Evolutionary conservation across 2,329 filamentous ascomycete species (phyloP).

Genomic region (Hypoxylon sp.): DNA sequence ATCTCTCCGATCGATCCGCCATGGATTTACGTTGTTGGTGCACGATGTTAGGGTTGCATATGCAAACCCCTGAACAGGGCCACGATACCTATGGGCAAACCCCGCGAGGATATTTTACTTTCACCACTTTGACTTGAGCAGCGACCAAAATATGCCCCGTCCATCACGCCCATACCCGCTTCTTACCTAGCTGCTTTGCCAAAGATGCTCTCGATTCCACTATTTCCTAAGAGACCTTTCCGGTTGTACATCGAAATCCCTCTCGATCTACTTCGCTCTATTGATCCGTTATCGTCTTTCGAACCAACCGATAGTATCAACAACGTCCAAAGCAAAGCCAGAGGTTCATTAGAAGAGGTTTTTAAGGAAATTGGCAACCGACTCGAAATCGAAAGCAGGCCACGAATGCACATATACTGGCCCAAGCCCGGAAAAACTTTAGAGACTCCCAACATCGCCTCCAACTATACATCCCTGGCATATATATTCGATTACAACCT

Average conservation of each 20-base stretch:
- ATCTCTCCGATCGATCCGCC: background rate
- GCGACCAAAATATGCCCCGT: background rate
- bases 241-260: background rate
- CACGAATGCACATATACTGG: slow-evolving; percentile 4
- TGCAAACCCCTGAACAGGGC: background rate
- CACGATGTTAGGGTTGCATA: slow-evolving; percentile 1
- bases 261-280: background rate
- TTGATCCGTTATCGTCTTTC: background rate
- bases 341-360: background rate
- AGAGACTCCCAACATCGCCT: background rate
- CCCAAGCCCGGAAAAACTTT: background rate
- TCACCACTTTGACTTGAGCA: background rate
- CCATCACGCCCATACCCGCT: no score
- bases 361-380: slow-evolving; percentile 2
- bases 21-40: slow-evolving; percentile 6
- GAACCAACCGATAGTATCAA: background rate
- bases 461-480: background rate
- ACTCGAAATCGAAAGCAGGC: background rate
- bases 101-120: background rate
- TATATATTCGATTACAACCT: background rate
- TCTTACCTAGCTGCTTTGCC: background rate
- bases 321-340: background rate
- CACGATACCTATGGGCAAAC: background rate
- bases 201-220: background rate
- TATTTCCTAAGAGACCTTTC: background rate